These are phyloP conservation scores for Fusarium virguliforme DNA, from an alignment of 2,329 filamentous ascomycete genomes.

Conservation along the genomic window DNA sequence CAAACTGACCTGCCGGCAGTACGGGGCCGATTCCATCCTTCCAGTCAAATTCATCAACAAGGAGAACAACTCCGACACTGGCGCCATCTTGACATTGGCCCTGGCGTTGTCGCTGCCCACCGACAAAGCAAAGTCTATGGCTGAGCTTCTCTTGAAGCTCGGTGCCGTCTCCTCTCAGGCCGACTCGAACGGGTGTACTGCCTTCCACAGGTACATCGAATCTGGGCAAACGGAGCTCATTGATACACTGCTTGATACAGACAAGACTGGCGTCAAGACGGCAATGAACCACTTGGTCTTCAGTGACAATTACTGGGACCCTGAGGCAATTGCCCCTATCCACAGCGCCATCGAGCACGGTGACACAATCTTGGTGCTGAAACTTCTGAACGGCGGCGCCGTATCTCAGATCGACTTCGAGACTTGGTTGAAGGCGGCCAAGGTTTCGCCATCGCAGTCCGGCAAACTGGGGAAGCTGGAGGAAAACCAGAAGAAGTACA, in stretches of 20 bases:
- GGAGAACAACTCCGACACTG: constrained; percentile 65
- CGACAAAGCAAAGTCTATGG: constrained; percentile 77
- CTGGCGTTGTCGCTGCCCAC: constrained; percentile 77
- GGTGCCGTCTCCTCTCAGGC: constrained; percentile 83
- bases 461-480: constrained; percentile 60
- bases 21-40: constrained; percentile 82
- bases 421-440: constrained; percentile 73
- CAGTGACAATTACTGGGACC: constrained; percentile 53
- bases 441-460: constrained; percentile 60
- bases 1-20: constrained; percentile 62
- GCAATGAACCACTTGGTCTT: constrained; percentile 78
- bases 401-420: constrained; percentile 73
- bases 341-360: constrained; percentile 71
- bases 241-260: constrained; percentile 67
- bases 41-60: constrained; percentile 77
- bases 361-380: constrained; percentile 69
- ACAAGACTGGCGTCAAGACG: constrained; percentile 73
- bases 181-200: constrained; percentile 75
- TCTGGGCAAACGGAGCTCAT: constrained; percentile 65
- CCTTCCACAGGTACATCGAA: constrained; percentile 76
- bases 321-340: constrained; percentile 65
- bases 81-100: constrained; percentile 78
- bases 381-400: constrained; percentile 76
- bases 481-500: constrained; percentile 66
- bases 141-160: constrained; percentile 74